These are phyloP conservation scores for Collybiopsis confluens DNA, from an alignment of 768 basidiomycete species.

Conservation along the genomic window DNA sequence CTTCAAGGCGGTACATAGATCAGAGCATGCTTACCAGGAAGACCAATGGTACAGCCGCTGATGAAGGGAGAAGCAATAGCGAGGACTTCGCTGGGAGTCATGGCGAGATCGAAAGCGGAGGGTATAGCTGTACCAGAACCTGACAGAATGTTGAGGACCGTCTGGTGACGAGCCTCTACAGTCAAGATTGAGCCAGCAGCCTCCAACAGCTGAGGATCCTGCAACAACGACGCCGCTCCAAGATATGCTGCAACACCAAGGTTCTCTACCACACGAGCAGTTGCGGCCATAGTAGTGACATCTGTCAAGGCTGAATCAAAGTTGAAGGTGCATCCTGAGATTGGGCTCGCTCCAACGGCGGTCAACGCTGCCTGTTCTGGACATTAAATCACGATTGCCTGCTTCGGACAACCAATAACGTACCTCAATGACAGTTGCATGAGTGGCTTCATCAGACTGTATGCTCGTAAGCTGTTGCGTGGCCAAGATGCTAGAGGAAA, in stretches of 20 bases:
- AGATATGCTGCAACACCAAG: constrained; percentile 77
- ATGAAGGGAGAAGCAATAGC: constrained; percentile 68
- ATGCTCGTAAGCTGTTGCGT: constrained; percentile 60
- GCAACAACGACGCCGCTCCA: constrained; percentile 62
- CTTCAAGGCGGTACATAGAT: not conserved
- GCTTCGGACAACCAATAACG: constrained; percentile 5
- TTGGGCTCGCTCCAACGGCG: constrained; percentile 48
- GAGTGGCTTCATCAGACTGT: constrained; percentile 57
- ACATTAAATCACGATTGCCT: not conserved
- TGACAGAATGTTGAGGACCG: constrained; percentile 67
- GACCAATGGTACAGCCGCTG: constrained; percentile 59
- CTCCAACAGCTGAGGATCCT: constrained; percentile 54
- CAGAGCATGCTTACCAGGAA: constrained; percentile 39
- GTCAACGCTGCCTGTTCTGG: constrained; percentile 40
- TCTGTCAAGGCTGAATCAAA: constrained; percentile 59
- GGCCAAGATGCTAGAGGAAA: constrained; percentile 47
- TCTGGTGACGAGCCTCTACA: constrained; percentile 81
- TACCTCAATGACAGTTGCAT: constrained; percentile 53
- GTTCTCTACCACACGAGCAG: constrained; percentile 72
- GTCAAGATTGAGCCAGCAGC: constrained; percentile 74
- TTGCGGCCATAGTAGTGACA: constrained; percentile 64
- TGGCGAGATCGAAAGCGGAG: constrained; percentile 65
- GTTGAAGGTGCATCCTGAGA: constrained; percentile 62
- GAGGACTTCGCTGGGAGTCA: constrained; percentile 68
- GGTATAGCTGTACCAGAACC: constrained; percentile 57